phyloP scores from a whole-genome alignment of 2,329 filamentous ascomycete species.

The Didymella keratinophila region DNA sequence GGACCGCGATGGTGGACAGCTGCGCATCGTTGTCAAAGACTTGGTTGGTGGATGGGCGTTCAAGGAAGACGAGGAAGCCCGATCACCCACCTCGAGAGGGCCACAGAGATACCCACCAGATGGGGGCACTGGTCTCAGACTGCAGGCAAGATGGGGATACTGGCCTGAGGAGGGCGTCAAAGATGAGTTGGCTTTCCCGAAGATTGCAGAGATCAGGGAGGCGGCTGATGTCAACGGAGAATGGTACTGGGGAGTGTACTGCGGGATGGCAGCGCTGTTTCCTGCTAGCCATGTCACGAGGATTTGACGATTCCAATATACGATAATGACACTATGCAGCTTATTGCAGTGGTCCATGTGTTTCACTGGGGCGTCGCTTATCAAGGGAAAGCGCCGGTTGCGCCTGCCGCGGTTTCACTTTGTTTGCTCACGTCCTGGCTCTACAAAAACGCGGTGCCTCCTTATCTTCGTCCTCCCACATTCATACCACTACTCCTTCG shows the following conservation, averaged over 20 bases:
- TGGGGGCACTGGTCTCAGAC: conserved; percentile 72
- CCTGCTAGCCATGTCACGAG: conserved; percentile 73
- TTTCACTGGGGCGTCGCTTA: no score
- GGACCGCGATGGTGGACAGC: conserved; percentile 70
- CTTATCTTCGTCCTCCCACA: no score
- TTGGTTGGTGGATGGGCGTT: conserved; percentile 79
- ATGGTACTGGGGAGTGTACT: conserved; percentile 89
- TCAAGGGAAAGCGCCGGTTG: no score
- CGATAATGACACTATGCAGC: no score
- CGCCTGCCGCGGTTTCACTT: no score
- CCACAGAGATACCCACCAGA: conserved; percentile 70
- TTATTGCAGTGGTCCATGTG: no score
- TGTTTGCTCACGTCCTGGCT: no score
- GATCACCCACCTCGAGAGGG: conserved; percentile 14
- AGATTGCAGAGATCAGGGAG: conserved; percentile 82
- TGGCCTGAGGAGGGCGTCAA: conserved; percentile 69
- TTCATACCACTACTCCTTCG: no score
- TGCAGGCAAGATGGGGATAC: conserved; percentile 77
- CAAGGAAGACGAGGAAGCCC: conserved; percentile 62
- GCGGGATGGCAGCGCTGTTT: conserved; percentile 80
- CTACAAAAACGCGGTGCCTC: no score
- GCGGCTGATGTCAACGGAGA: conserved; percentile 88
- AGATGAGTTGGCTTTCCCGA: conserved; percentile 86
- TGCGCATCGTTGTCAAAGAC: conserved; percentile 72
- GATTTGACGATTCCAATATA: conserved; percentile 3